Evolutionary conservation across 2,329 filamentous ascomycete species (phyloP).

Genomic region (Fusarium nematophilum): DNA sequence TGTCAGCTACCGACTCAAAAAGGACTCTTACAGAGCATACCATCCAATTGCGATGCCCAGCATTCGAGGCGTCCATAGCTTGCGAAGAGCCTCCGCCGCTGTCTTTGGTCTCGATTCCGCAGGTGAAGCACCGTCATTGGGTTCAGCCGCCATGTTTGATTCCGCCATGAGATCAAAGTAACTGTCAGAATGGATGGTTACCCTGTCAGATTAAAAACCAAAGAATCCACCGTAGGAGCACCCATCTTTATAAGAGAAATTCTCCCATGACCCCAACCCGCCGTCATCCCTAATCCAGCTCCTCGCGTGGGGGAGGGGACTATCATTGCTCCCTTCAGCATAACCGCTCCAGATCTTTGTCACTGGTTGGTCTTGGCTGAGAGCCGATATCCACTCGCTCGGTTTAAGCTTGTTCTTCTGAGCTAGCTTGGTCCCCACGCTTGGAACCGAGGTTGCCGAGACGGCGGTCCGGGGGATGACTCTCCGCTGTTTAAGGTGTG

Average conservation of each 20-base stretch:
- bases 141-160: conserved; percentile 10
- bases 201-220: no score
- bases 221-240: background rate
- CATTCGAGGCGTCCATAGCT: conserved; percentile 19
- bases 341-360: conserved; percentile 20
- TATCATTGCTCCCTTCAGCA: conserved; percentile 21
- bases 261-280: background rate
- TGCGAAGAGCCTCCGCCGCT: conserved; percentile 26
- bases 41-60: conserved; percentile 26
- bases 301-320: conserved; percentile 1
- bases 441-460: background rate
- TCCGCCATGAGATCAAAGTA: background rate
- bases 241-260: background rate
- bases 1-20: background rate
- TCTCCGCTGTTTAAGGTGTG: no score
- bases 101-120: background rate
- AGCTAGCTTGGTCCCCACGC: background rate
- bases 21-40: background rate
- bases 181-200: no score
- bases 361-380: conserved; percentile 30
- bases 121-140: background rate
- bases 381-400: conserved; percentile 4
- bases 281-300: conserved; percentile 20
- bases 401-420: background rate
- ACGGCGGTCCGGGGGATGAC: no score